Conservation (phyloP, 352 stramenopile species). For the Phytopythium litorale region DNA sequence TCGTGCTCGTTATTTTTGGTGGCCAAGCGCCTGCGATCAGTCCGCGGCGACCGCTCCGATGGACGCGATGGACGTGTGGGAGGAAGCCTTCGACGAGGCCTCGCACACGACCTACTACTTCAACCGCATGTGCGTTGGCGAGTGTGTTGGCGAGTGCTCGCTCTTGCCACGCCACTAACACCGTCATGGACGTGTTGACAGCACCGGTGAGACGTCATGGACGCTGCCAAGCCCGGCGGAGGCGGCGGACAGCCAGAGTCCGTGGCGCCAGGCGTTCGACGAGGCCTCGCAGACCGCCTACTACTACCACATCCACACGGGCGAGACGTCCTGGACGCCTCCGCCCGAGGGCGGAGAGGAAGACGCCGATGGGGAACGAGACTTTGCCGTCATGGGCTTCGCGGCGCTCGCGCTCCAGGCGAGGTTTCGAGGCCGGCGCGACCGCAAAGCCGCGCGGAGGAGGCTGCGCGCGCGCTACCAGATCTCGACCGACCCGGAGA, state of each 20-base stretch:
- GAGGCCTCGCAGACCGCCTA: conserved; percentile 61
- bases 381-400: conserved; percentile 44
- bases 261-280: conserved; percentile 64
- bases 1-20: not conserved
- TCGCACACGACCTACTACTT: conserved; percentile 51
- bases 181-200: conserved; percentile 7
- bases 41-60: not conserved
- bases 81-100: conserved; percentile 46
- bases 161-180: not conserved
- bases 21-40: not conserved
- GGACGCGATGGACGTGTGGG: conserved; percentile 23
- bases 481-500: conserved; percentile 28
- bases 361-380: conserved; percentile 9
- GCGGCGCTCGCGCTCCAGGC: conserved; percentile 47
- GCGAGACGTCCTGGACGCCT: conserved; percentile 64
- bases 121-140: conserved; percentile 33
- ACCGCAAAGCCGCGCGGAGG: conserved; percentile 22
- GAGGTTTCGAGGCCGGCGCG: conserved; percentile 30
- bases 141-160: not conserved
- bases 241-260: conserved; percentile 8
- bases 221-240: conserved; percentile 16
- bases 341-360: conserved; percentile 17
- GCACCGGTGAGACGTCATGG: conserved; percentile 62
- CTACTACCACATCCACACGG: conserved; percentile 67
- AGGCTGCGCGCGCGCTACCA: conserved; percentile 36